Evolutionary conservation across 805 yeast genomes (phyloP).

Genomic region (Saturnispora diversa): DNA sequence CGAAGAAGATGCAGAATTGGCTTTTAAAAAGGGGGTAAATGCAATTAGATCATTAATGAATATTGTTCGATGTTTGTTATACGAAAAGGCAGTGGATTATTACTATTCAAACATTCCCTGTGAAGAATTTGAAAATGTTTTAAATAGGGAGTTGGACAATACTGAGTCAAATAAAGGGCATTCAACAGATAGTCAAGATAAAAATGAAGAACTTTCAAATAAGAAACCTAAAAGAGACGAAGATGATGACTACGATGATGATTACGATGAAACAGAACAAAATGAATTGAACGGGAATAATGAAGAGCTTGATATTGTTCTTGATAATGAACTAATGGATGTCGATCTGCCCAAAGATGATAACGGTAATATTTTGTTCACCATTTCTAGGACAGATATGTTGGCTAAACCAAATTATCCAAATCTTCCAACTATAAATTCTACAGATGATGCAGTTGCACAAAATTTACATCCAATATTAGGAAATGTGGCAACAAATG

Average conservation of each 20-base stretch:
- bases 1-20: conserved; percentile 29
- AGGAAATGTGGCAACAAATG: conserved; percentile 32
- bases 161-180: not conserved
- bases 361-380: conserved; percentile 16
- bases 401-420: conserved; percentile 27
- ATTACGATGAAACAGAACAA: conserved; percentile 24
- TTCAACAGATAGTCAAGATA: no score
- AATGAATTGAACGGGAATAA: conserved; percentile 13
- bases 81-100: conserved; percentile 60
- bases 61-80: conserved; percentile 57
- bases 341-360: conserved; percentile 7
- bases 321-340: not conserved
- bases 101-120: conserved; percentile 15
- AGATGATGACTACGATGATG: conserved; percentile 30
- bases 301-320: conserved; percentile 5
- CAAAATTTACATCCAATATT: conserved; percentile 30
- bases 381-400: conserved; percentile 17
- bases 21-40: conserved; percentile 38
- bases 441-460: conserved; percentile 28
- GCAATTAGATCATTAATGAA: conserved; percentile 36
- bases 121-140: conserved; percentile 8
- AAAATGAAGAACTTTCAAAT: not conserved
- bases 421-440: conserved; percentile 19
- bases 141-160: conserved; percentile 13
- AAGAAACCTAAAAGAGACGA: conserved; percentile 18